Evolutionary conservation across 164 flowering plant genomes (phyloP).

Genomic region (Magnolia kwangsiensis): DNA sequence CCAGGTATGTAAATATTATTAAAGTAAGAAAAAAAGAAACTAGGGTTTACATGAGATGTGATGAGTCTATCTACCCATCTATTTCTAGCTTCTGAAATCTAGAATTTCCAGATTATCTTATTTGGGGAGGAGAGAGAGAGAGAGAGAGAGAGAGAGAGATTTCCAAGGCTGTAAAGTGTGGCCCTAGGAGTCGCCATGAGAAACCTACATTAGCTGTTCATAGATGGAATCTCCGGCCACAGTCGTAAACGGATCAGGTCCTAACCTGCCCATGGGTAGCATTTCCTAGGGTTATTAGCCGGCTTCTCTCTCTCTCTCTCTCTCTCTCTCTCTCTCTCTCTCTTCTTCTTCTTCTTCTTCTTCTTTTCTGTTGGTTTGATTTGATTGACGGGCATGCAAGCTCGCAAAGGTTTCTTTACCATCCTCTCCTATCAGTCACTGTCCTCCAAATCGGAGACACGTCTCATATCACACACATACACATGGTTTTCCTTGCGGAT

Average conservation of each 20-base stretch:
- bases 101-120: slow-evolving; percentile 13
- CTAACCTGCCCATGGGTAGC: slow-evolving; percentile 9
- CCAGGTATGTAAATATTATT: slow-evolving; percentile 30
- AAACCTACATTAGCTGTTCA: slow-evolving; percentile 21
- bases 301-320: background rate
- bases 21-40: background rate
- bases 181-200: slow-evolving; percentile 39
- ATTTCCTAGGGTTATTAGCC: background rate
- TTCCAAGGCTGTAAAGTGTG: slow-evolving; percentile 3
- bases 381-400: slow-evolving; percentile 34
- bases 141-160: slow-evolving; percentile 9
- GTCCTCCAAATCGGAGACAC: slow-evolving; percentile 33
- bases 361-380: slow-evolving; percentile 21
- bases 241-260: slow-evolving; percentile 11
- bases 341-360: background rate
- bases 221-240: slow-evolving; percentile 17
- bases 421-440: slow-evolving; percentile 12
- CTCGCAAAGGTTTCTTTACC: slow-evolving; percentile 2
- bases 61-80: background rate
- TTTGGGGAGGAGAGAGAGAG: slow-evolving; percentile 24
- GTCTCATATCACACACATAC: background rate
- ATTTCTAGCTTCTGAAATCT: background rate
- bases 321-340: no score
- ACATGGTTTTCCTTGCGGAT: background rate
- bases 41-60: background rate